These are phyloP conservation scores for Plasmodium sp. DNA, from an alignment of 169 alveolate species.

Conservation along the genomic window DNA sequence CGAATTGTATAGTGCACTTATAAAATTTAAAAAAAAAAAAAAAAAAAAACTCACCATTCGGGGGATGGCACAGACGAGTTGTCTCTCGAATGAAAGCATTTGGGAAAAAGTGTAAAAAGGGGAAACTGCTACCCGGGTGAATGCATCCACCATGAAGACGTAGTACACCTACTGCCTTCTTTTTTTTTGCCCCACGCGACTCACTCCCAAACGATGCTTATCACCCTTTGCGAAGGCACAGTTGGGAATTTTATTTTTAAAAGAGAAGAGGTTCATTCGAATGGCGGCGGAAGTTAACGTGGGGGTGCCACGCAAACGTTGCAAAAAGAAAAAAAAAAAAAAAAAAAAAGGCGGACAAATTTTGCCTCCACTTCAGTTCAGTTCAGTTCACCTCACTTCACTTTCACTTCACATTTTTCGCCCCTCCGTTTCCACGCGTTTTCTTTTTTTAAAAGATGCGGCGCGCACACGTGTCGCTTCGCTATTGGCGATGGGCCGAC, in stretches of 20 bases:
- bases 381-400: too few species aligned
- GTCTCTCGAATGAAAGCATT: neutral
- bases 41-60: neutral
- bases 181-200: neutral
- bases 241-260: neutral
- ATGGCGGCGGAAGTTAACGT: neutral
- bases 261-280: neutral
- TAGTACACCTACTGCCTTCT: neutral
- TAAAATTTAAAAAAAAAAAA: too few species aligned
- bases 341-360: neutral
- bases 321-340: neutral
- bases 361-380: neutral
- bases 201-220: neutral
- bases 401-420: neutral
- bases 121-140: neutral
- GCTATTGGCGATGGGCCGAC: too few species aligned
- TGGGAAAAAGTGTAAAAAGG: neutral
- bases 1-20: neutral
- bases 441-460: neutral
- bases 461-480: neutral
- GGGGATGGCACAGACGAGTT: neutral
- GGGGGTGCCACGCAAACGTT: neutral
- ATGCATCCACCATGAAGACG: neutral
- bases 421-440: neutral
- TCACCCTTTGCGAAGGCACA: neutral